Conservation (phyloP, 805 yeast genomes). For the Metschnikowia chrysomelidarum region DNA sequence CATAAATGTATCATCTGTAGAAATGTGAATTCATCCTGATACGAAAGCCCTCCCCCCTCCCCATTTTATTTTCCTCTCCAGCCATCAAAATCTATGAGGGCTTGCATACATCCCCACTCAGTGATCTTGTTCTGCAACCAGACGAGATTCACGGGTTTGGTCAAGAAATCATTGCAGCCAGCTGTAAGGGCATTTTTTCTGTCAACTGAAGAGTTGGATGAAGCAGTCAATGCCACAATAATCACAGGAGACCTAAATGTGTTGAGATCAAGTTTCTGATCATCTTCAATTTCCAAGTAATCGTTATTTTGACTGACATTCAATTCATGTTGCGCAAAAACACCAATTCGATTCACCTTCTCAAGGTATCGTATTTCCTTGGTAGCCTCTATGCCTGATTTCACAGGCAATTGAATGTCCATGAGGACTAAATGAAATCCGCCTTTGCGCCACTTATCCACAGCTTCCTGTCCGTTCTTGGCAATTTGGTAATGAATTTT, state of each 20-base stretch:
- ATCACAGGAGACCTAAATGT: conserved; percentile 93
- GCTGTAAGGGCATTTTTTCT: conserved; percentile 90
- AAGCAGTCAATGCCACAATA: conserved; percentile 94
- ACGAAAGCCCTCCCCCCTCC: no score
- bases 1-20: no score
- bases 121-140: conserved; percentile 94
- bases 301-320: conserved; percentile 22
- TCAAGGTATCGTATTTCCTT: conserved; percentile 87
- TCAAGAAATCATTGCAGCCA: conserved; percentile 95
- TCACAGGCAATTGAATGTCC: conserved; percentile 96
- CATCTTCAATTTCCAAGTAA: conserved; percentile 30
- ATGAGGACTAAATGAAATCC: conserved; percentile 92
- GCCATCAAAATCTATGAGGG: conserved; percentile 90
- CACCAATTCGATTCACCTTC: conserved; percentile 74
- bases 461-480: conserved; percentile 91
- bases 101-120: conserved; percentile 99
- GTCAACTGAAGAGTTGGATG: conserved; percentile 74
- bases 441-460: conserved; percentile 91
- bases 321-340: conserved; percentile 45
- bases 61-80: conserved; percentile 47
- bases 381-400: conserved; percentile 95
- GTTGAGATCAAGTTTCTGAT: conserved; percentile 56
- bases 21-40: no score
- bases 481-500: conserved; percentile 84
- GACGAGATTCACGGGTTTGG: conserved; percentile 90